Evolutionary conservation across 371 early-diverging fungal genomes (phyloP).

Genomic region (Thermomucor indicae-seudaticae): DNA sequence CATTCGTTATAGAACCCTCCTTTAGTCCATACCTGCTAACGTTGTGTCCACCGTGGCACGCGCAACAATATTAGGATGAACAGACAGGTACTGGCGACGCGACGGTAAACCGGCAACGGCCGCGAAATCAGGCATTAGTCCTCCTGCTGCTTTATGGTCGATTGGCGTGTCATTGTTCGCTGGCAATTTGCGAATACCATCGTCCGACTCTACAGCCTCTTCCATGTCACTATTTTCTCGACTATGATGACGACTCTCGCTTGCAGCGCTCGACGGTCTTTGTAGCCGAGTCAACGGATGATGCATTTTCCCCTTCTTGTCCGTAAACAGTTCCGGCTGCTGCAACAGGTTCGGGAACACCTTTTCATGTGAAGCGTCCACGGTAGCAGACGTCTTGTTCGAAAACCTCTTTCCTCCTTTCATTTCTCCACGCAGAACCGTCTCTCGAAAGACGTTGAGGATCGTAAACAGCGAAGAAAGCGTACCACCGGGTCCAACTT

Average conservation of each 20-base stretch:
- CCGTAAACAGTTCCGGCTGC: constrained; percentile 1
- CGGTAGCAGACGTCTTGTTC: constrained; percentile 11
- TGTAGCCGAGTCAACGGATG: background rate
- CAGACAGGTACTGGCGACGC: constrained; percentile 26
- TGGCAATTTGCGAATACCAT: background rate
- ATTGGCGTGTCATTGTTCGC: too few species aligned
- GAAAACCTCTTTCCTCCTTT: too few species aligned
- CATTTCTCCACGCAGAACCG: constrained; percentile 56
- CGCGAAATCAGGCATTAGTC: too few species aligned
- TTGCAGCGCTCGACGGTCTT: background rate
- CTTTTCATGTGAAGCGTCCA: constrained; percentile 26
- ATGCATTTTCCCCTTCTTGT: background rate
- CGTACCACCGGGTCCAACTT: constrained; percentile 87
- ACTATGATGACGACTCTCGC: background rate
- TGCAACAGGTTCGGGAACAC: constrained; percentile 43
- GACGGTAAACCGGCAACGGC: background rate
- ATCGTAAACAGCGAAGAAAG: constrained; percentile 91
- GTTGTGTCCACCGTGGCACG: constrained; percentile 88
- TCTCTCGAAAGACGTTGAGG: constrained; percentile 86
- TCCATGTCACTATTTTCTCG: constrained; percentile 3
- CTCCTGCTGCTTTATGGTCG: too few species aligned
- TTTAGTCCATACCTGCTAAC: constrained; percentile 47
- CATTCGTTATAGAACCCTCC: background rate
- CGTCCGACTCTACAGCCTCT: constrained; percentile 1
- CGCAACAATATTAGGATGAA: constrained; percentile 76